These are phyloP conservation scores for Neopestalotiopsis clavispora DNA, from an alignment of 2,329 filamentous ascomycete species.

Conservation along the genomic window DNA sequence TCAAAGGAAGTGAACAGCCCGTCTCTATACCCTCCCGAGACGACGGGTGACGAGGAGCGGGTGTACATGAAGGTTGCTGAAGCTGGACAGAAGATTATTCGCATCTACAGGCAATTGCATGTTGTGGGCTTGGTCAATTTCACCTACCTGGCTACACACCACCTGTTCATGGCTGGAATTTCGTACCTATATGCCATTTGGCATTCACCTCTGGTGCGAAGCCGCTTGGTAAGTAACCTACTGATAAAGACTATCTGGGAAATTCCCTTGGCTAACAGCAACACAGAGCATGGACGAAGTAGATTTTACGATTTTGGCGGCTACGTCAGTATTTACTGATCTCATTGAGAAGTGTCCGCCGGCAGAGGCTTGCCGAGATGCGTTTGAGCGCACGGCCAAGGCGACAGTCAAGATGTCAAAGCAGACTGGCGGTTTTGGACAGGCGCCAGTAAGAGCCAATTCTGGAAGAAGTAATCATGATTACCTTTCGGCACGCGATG, in stretches of 20 bases:
- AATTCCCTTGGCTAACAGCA: constrained; percentile 30
- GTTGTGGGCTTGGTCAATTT: constrained; percentile 90
- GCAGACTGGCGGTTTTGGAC: constrained; percentile 81
- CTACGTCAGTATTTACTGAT: constrained; percentile 89
- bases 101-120: constrained; percentile 89
- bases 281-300: constrained; percentile 85
- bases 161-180: constrained; percentile 96
- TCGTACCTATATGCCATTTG: constrained; percentile 97
- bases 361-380: constrained; percentile 91
- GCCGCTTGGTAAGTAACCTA: constrained; percentile 75
- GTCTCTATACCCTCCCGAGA: constrained; percentile 65
- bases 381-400: constrained; percentile 93
- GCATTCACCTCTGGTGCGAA: constrained; percentile 90
- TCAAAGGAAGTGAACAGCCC: constrained; percentile 68
- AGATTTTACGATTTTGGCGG: constrained; percentile 93
- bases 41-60: constrained; percentile 82
- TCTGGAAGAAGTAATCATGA: constrained; percentile 30
- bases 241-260: constrained; percentile 17
- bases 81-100: constrained; percentile 89
- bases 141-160: constrained; percentile 93
- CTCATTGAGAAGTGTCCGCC: constrained; percentile 94
- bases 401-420: constrained; percentile 95
- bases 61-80: constrained; percentile 96
- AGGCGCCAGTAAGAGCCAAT: constrained; percentile 37
- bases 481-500: constrained; percentile 36